Evolutionary conservation across 192 early-diverging fungal genomes (phyloP).

Genomic region (Endogone sp.): DNA sequence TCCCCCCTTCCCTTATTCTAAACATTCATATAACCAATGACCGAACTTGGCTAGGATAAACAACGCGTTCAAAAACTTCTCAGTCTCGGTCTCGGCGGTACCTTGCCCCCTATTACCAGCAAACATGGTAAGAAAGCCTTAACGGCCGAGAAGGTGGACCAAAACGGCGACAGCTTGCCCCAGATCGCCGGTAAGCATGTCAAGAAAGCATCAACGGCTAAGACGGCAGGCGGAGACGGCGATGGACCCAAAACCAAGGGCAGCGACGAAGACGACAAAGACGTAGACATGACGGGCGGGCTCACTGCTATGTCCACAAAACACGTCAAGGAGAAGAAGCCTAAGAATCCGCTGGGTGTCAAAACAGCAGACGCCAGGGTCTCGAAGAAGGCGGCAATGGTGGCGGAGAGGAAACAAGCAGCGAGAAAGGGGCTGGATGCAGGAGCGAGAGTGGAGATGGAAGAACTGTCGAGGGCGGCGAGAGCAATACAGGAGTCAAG

Average conservation of each 20-base stretch:
- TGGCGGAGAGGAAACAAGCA: slow-evolving; percentile 28
- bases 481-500: background rate
- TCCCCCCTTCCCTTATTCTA: background rate
- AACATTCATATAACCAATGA: background rate
- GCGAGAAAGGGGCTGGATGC: slow-evolving; percentile 16
- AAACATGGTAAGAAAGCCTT: too few species aligned
- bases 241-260: slow-evolving; percentile 14
- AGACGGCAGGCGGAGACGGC: background rate
- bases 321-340: background rate
- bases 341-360: background rate
- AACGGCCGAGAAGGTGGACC: background rate
- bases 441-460: slow-evolving; percentile 29
- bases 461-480: background rate
- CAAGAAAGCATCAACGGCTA: background rate
- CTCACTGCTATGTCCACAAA: slow-evolving; percentile 71
- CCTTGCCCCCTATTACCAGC: background rate
- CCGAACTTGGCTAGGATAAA: background rate
- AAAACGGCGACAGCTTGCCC: too few species aligned
- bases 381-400: slow-evolving; percentile 24
- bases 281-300: slow-evolving; percentile 74
- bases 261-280: slow-evolving; percentile 10
- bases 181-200: background rate
- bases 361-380: slow-evolving; percentile 43
- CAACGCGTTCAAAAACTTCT: background rate
- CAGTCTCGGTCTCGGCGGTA: background rate